phyloP scores from a whole-genome alignment of 2,329 filamentous ascomycete species.

The Annulohypoxylon truncatum region DNA sequence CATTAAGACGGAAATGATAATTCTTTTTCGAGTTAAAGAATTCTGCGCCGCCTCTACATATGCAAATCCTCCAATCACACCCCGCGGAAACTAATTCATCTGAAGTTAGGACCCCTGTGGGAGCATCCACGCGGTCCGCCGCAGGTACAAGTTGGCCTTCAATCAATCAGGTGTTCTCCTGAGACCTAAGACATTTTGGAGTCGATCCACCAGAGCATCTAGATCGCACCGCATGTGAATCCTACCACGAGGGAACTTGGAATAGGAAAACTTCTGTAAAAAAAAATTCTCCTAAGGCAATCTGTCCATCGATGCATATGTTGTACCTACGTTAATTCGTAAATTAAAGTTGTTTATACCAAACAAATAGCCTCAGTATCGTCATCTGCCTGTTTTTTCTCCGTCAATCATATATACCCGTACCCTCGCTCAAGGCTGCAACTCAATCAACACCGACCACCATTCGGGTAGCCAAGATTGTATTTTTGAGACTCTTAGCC shows the following conservation, averaged over 20 bases:
- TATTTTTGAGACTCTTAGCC: conserved; percentile 14
- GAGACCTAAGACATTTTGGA: conserved; percentile 41
- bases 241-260: conserved; percentile 43
- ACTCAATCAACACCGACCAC: conserved; percentile 18
- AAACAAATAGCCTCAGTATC: conserved; percentile 13
- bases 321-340: conserved; percentile 14
- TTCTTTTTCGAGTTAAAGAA: conserved; percentile 4
- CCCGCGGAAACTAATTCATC: conserved; percentile 17
- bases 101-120: conserved; percentile 29
- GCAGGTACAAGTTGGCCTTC: conserved; percentile 44
- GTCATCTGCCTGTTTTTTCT: conserved; percentile 38
- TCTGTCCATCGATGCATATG: conserved; percentile 1
- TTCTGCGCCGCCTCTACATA: conserved; percentile 12
- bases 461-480: conserved; percentile 11
- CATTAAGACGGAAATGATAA: conserved; percentile 29
- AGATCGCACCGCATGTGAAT: conserved; percentile 44
- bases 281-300: conserved; percentile 4
- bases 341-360: conserved; percentile 22
- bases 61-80: conserved; percentile 32
- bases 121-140: conserved; percentile 40
- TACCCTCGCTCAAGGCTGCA: conserved; percentile 15
- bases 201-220: conserved; percentile 32
- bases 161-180: conserved; percentile 44
- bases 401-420: conserved; percentile 6
- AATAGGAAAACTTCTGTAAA: not conserved